phyloP scores from a whole-genome alignment of 352 stramenopile species.

The Globisporangium middletonii region DNA sequence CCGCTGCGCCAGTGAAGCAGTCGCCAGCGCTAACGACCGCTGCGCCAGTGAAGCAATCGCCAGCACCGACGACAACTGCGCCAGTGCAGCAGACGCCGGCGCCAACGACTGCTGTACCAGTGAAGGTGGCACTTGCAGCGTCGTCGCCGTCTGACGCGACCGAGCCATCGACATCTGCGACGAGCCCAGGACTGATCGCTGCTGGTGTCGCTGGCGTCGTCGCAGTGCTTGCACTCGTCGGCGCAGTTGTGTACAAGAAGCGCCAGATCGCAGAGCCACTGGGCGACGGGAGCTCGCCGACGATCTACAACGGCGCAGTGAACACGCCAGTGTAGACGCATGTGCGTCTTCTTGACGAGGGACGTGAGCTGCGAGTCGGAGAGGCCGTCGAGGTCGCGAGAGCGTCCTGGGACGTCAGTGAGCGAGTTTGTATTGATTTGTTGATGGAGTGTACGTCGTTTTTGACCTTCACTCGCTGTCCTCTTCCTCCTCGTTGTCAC shows the following conservation, averaged over 20 bases:
- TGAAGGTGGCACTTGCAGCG: not conserved
- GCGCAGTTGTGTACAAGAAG: constrained; percentile 30
- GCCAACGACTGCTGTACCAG: constrained; percentile 1
- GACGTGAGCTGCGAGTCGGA: too few species aligned
- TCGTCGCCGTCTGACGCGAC: not conserved
- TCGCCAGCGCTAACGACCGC: not conserved
- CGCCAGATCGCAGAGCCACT: not conserved
- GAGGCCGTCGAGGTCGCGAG: too few species aligned
- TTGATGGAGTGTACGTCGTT: too few species aligned
- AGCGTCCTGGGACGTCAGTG: too few species aligned
- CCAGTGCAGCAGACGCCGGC: not conserved
- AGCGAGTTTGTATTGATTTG: too few species aligned
- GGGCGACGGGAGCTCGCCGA: constrained; percentile 1
- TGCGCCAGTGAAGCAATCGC: constrained; percentile 3
- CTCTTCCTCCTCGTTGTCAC: too few species aligned
- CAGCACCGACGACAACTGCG: not conserved
- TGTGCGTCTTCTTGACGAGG: not conserved
- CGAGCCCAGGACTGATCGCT: constrained; percentile 19
- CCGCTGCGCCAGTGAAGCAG: not conserved
- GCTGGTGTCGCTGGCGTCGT: constrained; percentile 13
- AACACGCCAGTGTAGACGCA: constrained; percentile 10
- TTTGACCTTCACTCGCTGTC: too few species aligned
- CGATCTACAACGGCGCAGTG: constrained; percentile 13
- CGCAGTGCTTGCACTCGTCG: constrained; percentile 29
- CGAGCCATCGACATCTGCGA: constrained; percentile 2